Evolutionary conservation across 148 eudicot species (phyloP), one percentile per base, ranked within the genome.

Genomic region (Fagopyrum esculentum): DNA sequence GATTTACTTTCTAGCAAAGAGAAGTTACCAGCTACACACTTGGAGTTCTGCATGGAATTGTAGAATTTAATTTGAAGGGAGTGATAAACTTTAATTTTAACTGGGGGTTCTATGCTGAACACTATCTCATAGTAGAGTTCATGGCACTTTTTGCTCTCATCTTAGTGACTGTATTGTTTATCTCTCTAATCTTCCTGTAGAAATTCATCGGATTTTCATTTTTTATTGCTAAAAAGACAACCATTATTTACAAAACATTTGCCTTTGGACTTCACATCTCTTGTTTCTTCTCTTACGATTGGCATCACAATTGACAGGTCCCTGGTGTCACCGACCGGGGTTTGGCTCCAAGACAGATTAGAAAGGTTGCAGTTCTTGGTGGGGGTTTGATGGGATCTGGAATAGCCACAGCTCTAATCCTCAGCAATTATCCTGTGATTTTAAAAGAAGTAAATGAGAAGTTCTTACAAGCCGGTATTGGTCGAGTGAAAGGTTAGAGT

Each of bases 361-460:
- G 82, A 50, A 94, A 90, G 85, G 98, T 94, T 78, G 97, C 97
- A 70, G 81, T 94, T 73, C 84, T 94, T 72, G 98, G 98, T 76
- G 98, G 98, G 46, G 98, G 98, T 43, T 82, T 94, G 73, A 91
- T 94, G 98, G 98, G 98, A 50, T 94, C 97, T 74, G 98, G 98
- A 70, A 94, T 94, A 79, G 97, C 97, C 74, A 91, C 98, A 17
- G 92, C 98, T 66, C 82, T 94, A 79, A 79, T 94, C 78, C 89
- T 94, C 4, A 82, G 96, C 76, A 84, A 86, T 75, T 91, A 86
- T 76, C 78, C 84, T 61, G 98, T 94, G 73, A 72, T 94, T 82
- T 80, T 94, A 77, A 94, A 94, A 83, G 98, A 94, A 91, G 93
- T 94, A 74, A 94, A 88, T 77, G 86, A 89, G 59, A 87, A 90